Evolutionary conservation across 352 stramenopile species (phyloP), one percentile per base, ranked within the genome.

Genomic region (Pythium grandisporangium): DNA sequence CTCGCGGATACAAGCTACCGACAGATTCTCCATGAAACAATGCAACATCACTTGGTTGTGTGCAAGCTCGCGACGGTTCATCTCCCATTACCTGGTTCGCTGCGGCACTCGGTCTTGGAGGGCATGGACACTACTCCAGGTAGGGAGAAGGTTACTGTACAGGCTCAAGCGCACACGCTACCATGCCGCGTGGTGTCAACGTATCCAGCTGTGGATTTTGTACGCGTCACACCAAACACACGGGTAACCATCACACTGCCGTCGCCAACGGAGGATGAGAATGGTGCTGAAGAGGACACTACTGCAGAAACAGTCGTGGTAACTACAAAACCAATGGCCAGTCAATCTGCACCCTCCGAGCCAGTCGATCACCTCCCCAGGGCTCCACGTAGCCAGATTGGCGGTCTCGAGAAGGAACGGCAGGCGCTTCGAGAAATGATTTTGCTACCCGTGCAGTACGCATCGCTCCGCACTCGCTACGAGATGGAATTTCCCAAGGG

Each of bases 401-500:
- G 71, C n/a, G 78, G 78, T 0, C 63, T 92, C 21, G 69, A 86
- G 12, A 58, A 59, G 12, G 78, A 92, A 46, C 69, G 74, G 7
- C 42, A 53, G 24, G 65, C 63, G 6, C 30, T 92, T 7, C 55
- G 72, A 10, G 75, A 92, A 42, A 61, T 92, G 39, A 84, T 92
- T 60, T 37, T 86, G 37, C 37, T 92, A 25, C 70, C 75, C 2
- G 43, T 84, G 17, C 37, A 48, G 23, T 57, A 71, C 4, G 57
- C 55, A 0, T 45, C 63, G 6, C 30, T 81, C n/a, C 53, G 58
- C 11, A 41, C 42, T 3, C 21, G 44, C 29, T 60, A 49, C 25
- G 53, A 43, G 10, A 53, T 92, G 19, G 70, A 85, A 32, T 74
- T 90, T 37, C 79, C 76, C 1, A 84, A 84, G 30, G 77, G 76